Base-by-base conservation (phyloP, 192 early-diverging fungal genomes). In the Radiomyces spectabilis region DNA sequence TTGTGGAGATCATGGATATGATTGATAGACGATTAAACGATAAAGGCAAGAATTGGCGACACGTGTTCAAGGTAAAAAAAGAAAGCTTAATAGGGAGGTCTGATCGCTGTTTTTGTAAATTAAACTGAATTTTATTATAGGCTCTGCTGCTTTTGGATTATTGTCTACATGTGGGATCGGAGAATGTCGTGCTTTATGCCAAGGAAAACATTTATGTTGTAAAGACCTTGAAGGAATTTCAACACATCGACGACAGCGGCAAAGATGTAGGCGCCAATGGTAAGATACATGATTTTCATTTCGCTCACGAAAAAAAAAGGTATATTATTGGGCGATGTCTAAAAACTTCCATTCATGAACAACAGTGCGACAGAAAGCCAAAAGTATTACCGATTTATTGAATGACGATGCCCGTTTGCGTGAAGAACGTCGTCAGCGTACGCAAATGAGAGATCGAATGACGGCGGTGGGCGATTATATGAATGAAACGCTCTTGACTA, bases 21-120 rank as follows among this genome's bases (percentile, higher is more conserved):
- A 66, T 99, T 33, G 95, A 99, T 67, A 99, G 94, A 77, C 80
- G 95, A 13, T 73, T 99, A 63, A 96, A 97, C 62, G 96, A 99
- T 72, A 87, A 85, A 59, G 96, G 96, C 22, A 95, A 94, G 73
- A 86, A 95, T 75, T 99, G 96, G 96, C 75, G 95, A 53, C 96
- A 99, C 69, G 94, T 99, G 24, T 97, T 91, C 68, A 98, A 98
- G 78, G 89, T 92, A 75, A 63, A 48, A 41, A 37, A 25, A 39
- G n/a, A 39, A 31, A 10, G 7, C 15, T 24, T 13, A 21, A 45
- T 9, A n/a, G n/a, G n/a, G n/a, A n/a, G n/a, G n/a, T n/a, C n/a
- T n/a, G n/a, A n/a, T n/a, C n/a, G n/a, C n/a, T n/a, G n/a, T n/a
- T n/a, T n/a, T n/a, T n/a, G n/a, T n/a, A n/a, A n/a, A n/a, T n/a